Percentiles rank a stretch among this genome's conserved stretches.
These are phyloP conservation scores for Fagopyrum homotropicum DNA, from an alignment of 148 eudicot species.

Conservation along the genomic window DNA sequence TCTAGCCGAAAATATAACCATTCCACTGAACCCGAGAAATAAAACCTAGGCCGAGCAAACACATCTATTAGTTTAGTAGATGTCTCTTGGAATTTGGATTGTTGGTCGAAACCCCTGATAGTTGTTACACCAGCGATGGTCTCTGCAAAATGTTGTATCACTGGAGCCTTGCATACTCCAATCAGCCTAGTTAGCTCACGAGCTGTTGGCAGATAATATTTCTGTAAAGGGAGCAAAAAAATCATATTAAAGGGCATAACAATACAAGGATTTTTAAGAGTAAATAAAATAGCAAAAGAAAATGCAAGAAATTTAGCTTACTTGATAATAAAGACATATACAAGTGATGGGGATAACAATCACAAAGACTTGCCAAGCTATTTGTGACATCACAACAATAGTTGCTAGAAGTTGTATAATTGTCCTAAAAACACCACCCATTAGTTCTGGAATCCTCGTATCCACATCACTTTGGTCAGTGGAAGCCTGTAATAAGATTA, in stretches of 20 bases:
- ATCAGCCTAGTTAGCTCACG: constrained; percentile 47
- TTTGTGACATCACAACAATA: constrained; percentile 44
- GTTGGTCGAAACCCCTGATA: constrained; percentile 52
- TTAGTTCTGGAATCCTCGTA: constrained; percentile 20
- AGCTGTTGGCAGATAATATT: constrained; percentile 53
- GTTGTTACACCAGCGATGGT: constrained; percentile 51
- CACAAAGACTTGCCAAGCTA: constrained; percentile 44
- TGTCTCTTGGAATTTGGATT: constrained; percentile 30
- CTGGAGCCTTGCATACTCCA: constrained; percentile 56
- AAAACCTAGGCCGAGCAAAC: constrained; percentile 35
- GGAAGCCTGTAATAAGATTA: constrained; percentile 32
- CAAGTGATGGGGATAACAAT: constrained; percentile 41
- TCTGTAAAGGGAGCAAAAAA: constrained; percentile 22
- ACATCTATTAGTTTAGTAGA: constrained; percentile 30
- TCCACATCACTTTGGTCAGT: constrained; percentile 52
- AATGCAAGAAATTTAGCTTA: constrained; percentile 9
- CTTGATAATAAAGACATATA: constrained; percentile 40
- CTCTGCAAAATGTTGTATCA: constrained; percentile 56
- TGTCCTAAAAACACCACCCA: constrained; percentile 27
- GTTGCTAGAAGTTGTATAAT: constrained; percentile 34
- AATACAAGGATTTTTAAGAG: too few species aligned
- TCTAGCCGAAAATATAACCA: constrained; percentile 57
- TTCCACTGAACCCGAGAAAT: constrained; percentile 35
- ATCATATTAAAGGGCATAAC: neutral
- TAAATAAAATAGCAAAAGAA: too few species aligned